phyloP scores from a whole-genome alignment of 805 yeast genomes.

The Candida pseudofarinosa region DNA sequence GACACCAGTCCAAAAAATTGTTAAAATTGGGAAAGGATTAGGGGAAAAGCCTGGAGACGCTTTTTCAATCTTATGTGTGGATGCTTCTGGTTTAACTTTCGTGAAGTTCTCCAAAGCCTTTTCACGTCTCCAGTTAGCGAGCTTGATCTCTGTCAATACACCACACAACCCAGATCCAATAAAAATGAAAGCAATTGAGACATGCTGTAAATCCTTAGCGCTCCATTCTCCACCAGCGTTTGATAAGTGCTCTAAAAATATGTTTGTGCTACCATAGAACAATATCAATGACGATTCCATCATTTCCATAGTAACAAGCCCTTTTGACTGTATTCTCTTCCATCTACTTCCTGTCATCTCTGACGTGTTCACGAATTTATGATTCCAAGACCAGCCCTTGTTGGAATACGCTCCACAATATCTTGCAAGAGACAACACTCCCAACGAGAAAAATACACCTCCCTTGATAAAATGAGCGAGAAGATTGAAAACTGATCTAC shows the following conservation, averaged over 20 bases:
- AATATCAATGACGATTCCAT: conserved; percentile 76
- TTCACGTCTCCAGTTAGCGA: conserved; percentile 55
- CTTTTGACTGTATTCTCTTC: conserved; percentile 37
- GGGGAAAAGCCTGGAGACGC: conserved; percentile 76
- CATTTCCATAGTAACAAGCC: conserved; percentile 76
- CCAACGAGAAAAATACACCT: conserved; percentile 75
- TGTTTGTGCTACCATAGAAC: conserved; percentile 84
- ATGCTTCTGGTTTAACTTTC: conserved; percentile 1
- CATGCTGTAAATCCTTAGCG: conserved; percentile 47
- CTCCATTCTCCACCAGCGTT: conserved; percentile 76
- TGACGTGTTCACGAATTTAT: conserved; percentile 25
- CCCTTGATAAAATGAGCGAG: conserved; percentile 97
- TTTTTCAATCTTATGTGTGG: conserved; percentile 13
- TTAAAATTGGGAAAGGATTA: conserved; percentile 91
- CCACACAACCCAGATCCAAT: conserved; percentile 94
- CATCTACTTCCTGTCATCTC: conserved; percentile 22
- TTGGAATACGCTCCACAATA: conserved; percentile 77
- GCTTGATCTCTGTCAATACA: conserved; percentile 66
- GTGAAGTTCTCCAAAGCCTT: conserved; percentile 17
- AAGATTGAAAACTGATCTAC: conserved; percentile 64
- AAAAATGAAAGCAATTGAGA: conserved; percentile 40
- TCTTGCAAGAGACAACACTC: conserved; percentile 77
- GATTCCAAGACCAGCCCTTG: conserved; percentile 92
- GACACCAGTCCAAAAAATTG: conserved; percentile 94
- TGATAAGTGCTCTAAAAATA: conserved; percentile 81